Evolutionary conservation across 306 rosid species (phyloP).

Genomic region (Canavalia ensiformis): DNA sequence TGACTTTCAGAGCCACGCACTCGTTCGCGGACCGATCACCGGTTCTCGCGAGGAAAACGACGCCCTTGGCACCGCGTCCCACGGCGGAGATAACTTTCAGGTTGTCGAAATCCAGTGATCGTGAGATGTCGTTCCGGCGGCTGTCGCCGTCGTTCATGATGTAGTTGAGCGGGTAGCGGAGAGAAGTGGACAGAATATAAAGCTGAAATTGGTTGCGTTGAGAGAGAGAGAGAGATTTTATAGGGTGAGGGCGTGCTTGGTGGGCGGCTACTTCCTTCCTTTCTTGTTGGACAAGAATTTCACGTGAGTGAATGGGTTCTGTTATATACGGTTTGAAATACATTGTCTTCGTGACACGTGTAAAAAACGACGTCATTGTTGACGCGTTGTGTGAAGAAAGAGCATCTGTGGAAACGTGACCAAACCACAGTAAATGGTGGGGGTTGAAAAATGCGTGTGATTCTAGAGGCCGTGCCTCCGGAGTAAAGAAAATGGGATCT

Average conservation of each 20-base stretch:
- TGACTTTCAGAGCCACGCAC: constrained; percentile 77
- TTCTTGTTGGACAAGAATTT: constrained; percentile 48
- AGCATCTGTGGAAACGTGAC: constrained; percentile 20
- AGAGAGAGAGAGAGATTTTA: background rate
- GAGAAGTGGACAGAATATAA: background rate
- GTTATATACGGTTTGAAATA: background rate
- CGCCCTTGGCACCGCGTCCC: constrained; percentile 97
- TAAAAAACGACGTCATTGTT: background rate
- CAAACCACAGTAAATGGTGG: constrained; percentile 15
- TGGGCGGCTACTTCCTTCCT: background rate
- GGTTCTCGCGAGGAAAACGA: constrained; percentile 68
- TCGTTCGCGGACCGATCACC: constrained; percentile 43
- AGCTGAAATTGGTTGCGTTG: background rate
- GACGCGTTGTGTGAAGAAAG: background rate
- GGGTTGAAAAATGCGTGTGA: constrained; percentile 32
- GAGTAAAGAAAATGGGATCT: background rate
- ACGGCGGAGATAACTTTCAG: constrained; percentile 66
- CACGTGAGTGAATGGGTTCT: background rate
- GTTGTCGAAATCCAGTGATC: constrained; percentile 56
- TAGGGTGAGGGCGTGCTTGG: background rate
- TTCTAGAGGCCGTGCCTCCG: constrained; percentile 20
- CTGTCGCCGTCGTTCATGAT: constrained; percentile 55
- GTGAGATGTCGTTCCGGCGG: background rate
- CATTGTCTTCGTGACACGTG: background rate
- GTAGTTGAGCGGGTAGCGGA: constrained; percentile 12